Evolutionary conservation across 2,329 filamentous ascomycete genomes (phyloP).

Genomic region (Lachnellula willkommii): DNA sequence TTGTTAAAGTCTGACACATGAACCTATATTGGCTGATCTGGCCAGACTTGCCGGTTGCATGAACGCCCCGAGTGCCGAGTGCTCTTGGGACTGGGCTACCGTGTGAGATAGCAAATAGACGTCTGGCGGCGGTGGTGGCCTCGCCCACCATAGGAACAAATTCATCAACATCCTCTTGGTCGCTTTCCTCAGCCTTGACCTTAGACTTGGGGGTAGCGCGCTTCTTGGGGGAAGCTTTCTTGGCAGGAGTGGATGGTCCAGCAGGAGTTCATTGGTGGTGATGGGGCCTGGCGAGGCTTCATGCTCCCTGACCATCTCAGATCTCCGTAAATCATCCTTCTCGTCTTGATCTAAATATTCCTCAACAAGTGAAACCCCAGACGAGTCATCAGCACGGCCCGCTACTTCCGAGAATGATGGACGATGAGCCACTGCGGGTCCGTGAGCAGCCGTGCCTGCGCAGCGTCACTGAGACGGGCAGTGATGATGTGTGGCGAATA

Average conservation of each 20-base stretch:
- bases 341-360: background rate
- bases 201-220: background rate
- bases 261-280: too few species aligned
- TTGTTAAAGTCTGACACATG: too few species aligned
- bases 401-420: background rate
- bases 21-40: too few species aligned
- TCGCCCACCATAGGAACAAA: background rate
- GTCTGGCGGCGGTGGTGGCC: too few species aligned
- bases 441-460: too few species aligned
- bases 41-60: too few species aligned
- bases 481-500: too few species aligned
- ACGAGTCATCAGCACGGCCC: background rate
- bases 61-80: too few species aligned
- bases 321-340: background rate
- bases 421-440: background rate
- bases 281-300: too few species aligned
- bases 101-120: too few species aligned
- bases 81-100: too few species aligned
- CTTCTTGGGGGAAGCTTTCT: slow-evolving; percentile 9
- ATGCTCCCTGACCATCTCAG: background rate
- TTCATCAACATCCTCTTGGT: background rate
- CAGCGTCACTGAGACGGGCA: too few species aligned
- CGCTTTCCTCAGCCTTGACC: background rate
- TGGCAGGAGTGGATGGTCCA: background rate
- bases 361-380: background rate